Conservation (phyloP, 192 early-diverging fungal genomes). For the Lobulomyces angularis region DNA sequence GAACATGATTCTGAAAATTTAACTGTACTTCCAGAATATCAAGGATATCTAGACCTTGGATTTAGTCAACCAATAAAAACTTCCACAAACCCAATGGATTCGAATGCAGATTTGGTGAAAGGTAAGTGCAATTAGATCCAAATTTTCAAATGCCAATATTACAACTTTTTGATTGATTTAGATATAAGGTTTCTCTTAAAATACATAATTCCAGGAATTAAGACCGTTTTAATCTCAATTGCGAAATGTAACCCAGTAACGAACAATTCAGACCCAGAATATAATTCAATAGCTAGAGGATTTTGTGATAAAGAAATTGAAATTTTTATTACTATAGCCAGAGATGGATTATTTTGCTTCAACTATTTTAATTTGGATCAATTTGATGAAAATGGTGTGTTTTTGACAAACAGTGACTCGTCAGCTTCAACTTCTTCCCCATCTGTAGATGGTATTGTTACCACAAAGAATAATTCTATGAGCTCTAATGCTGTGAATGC, state of each 20-base stretch:
- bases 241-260: slow-evolving; percentile 6
- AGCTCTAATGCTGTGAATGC: too few species aligned
- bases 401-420: slow-evolving; percentile 17
- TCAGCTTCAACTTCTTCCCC: slow-evolving; percentile 9
- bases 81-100: slow-evolving; percentile 25
- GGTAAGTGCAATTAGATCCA: slow-evolving; percentile 25
- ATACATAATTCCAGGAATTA: slow-evolving; percentile 78
- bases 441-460: slow-evolving; percentile 5
- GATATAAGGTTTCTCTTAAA: slow-evolving; percentile 82
- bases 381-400: too few species aligned
- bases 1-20: too few species aligned
- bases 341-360: slow-evolving; percentile 70
- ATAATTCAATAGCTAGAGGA: slow-evolving; percentile 41
- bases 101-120: slow-evolving; percentile 57
- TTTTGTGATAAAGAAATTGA: slow-evolving; percentile 60
- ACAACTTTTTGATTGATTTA: slow-evolving; percentile 10
- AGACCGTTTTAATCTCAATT: slow-evolving; percentile 66
- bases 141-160: background rate
- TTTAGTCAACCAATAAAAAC: slow-evolving; percentile 42
- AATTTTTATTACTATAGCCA: slow-evolving; percentile 58
- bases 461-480: background rate
- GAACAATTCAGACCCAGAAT: slow-evolving; percentile 19
- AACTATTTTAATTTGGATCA: slow-evolving; percentile 66
- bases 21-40: too few species aligned
- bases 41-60: slow-evolving; percentile 43